Percentiles rank a stretch among this genome's conserved stretches.
Conservation (phyloP, 164 flowering plant genomes). For the Malania oleifera region DNA sequence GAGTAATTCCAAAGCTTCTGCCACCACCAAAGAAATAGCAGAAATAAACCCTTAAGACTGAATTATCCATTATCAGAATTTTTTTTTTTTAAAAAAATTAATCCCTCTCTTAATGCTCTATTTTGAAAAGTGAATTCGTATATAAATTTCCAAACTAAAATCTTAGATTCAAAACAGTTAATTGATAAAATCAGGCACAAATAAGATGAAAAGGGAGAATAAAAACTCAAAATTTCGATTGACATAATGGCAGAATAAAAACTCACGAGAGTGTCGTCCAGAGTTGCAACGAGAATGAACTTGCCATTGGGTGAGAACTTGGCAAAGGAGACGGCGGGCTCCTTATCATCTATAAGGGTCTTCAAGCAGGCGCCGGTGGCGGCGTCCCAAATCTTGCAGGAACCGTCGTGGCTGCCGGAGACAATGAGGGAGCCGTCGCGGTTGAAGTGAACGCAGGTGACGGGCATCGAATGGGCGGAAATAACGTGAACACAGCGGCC, state of each 20-base stretch:
- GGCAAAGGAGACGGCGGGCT: conserved; percentile 72
- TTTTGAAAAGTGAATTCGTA: too few species aligned
- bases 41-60: not conserved
- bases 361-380: conserved; percentile 51
- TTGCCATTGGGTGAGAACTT: conserved; percentile 96
- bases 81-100: too few species aligned
- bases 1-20: conserved; percentile 87
- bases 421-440: conserved; percentile 86
- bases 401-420: conserved; percentile 82
- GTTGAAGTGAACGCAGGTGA: conserved; percentile 78
- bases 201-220: too few species aligned
- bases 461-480: conserved; percentile 62
- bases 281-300: conserved; percentile 91
- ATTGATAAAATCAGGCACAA: too few species aligned
- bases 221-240: too few species aligned
- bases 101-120: too few species aligned
- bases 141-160: too few species aligned
- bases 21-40: conserved; percentile 7
- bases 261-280: conserved; percentile 78
- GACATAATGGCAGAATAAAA: too few species aligned
- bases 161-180: too few species aligned
- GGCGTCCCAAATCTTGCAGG: conserved; percentile 92
- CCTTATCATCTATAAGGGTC: conserved; percentile 62
- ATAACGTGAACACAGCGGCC: conserved; percentile 54
- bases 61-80: not conserved